Conservation (phyloP, 2,329 filamentous ascomycete species). For the Beauveria australis region DNA sequence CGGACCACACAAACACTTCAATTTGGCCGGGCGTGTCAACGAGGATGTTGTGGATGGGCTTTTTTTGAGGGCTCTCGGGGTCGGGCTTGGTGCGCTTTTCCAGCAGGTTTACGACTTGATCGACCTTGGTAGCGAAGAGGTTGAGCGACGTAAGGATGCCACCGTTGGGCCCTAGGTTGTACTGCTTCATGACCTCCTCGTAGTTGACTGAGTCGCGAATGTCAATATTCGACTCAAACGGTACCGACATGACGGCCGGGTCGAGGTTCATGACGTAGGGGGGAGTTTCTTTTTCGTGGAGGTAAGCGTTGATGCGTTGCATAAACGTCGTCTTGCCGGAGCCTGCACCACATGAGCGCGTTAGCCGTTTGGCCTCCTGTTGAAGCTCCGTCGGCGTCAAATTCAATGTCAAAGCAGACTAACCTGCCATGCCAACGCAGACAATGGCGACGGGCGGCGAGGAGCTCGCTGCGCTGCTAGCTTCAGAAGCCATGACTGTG, state of each 20-base stretch:
- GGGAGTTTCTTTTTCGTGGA: constrained; percentile 70
- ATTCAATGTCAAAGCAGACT: constrained; percentile 15
- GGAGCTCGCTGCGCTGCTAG: constrained; percentile 21
- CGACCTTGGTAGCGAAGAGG: constrained; percentile 95
- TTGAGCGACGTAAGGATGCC: constrained; percentile 94
- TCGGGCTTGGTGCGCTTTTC: constrained; percentile 76
- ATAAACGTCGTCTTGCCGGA: constrained; percentile 99
- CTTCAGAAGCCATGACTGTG: constrained; percentile 25
- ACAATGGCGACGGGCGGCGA: constrained; percentile 69
- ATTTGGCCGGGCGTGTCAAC: constrained; percentile 97
- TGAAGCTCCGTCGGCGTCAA: neutral
- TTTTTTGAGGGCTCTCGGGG: constrained; percentile 49
- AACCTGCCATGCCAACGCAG: constrained; percentile 94
- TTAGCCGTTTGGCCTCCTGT: constrained; percentile 1
- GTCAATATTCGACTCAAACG: constrained; percentile 96
- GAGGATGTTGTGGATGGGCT: constrained; percentile 71
- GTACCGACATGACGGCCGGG: constrained; percentile 84
- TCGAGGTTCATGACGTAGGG: constrained; percentile 98
- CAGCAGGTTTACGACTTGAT: constrained; percentile 81
- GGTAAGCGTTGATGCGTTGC: constrained; percentile 91
- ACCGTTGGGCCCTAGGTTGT: constrained; percentile 93
- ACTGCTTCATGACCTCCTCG: constrained; percentile 99
- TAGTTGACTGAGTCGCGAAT: constrained; percentile 99
- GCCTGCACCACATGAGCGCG: constrained; percentile 37
- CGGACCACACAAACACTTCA: constrained; percentile 98